Evolutionary conservation across 2,329 filamentous ascomycete genomes (phyloP).

Genomic region (Metarhizium robertsii): DNA sequence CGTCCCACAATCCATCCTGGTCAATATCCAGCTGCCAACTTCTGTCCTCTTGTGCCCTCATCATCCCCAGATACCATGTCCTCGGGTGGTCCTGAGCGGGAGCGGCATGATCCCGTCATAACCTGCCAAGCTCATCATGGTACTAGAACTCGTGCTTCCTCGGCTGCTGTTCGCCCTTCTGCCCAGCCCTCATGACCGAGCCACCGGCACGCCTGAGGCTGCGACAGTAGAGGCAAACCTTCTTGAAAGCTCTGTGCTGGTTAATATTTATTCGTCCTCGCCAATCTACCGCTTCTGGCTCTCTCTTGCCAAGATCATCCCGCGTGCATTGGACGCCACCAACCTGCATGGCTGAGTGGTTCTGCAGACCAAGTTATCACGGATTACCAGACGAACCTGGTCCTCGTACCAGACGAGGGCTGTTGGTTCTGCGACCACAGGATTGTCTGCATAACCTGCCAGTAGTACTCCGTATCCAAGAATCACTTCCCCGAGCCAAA

Average conservation of each 20-base stretch:
- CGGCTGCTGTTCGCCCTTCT: neutral
- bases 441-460: neutral
- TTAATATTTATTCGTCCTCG: neutral
- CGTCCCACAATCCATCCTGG: neutral
- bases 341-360: neutral
- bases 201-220: neutral
- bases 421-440: neutral
- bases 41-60: too few species aligned
- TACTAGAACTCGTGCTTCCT: neutral
- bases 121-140: neutral
- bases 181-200: neutral
- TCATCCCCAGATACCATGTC: neutral
- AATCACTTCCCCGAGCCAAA: neutral
- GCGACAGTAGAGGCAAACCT: neutral
- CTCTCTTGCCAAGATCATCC: neutral
- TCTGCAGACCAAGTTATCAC: neutral
- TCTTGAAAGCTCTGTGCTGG: neutral
- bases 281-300: neutral
- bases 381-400: neutral
- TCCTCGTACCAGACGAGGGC: neutral
- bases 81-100: neutral
- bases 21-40: neutral
- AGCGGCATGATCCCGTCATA: neutral
- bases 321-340: neutral
- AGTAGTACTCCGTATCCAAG: neutral